These are phyloP conservation scores for Chondrus crispus DNA, from an alignment of 23 red algal species.

Conservation along the genomic window DNA sequence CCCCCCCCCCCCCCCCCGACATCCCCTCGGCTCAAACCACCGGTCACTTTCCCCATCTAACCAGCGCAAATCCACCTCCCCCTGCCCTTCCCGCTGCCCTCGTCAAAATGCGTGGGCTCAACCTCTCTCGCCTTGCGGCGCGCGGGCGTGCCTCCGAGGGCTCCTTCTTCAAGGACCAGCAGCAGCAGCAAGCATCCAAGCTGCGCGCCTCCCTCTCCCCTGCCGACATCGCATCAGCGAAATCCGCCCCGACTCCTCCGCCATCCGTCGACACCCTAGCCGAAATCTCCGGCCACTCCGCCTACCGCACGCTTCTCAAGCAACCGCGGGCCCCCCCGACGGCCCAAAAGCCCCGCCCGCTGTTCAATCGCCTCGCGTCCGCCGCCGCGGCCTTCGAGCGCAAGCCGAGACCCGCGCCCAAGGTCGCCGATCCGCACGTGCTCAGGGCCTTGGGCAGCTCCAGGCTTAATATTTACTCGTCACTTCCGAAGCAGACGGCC, in stretches of 20 bases:
- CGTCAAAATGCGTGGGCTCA: constrained; percentile 33
- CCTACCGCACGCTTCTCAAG: background rate
- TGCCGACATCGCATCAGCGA: background rate
- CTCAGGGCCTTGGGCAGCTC: constrained; percentile 26
- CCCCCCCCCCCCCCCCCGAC: too few relatives aligned
- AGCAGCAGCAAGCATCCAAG: constrained; percentile 28
- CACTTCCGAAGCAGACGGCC: too few relatives aligned
- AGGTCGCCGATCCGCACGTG: constrained; percentile 2
- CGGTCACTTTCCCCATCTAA: too few relatives aligned
- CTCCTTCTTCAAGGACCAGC: constrained; percentile 58
- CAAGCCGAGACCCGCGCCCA: background rate
- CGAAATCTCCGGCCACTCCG: constrained; percentile 38
- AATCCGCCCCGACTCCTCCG: background rate
- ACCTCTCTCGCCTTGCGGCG: constrained; percentile 44
- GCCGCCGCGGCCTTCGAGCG: background rate
- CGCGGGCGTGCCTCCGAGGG: constrained; percentile 25
- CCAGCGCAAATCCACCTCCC: too few relatives aligned
- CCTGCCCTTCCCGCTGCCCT: too few relatives aligned
- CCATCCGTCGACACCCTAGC: constrained; percentile 35
- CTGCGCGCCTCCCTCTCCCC: background rate
- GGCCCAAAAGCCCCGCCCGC: background rate
- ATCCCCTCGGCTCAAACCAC: too few relatives aligned
- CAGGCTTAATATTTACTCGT: too few relatives aligned
- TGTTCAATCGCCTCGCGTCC: background rate
- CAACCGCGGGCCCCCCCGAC: background rate